phyloP scores from a whole-genome alignment of 352 stramenopile genomes.

The Aphanomyces cochlioides region DNA sequence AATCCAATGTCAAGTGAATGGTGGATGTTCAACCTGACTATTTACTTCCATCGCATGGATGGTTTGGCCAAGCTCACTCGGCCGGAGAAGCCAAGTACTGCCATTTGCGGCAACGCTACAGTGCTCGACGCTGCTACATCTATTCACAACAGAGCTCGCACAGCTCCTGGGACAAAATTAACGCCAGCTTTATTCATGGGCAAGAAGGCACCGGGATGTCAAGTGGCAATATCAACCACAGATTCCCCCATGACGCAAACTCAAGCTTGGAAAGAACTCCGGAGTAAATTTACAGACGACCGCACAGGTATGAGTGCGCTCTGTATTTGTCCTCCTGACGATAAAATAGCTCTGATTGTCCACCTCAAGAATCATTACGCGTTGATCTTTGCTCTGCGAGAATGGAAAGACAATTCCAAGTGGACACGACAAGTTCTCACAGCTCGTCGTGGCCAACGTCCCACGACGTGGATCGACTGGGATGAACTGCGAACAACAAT shows the following conservation, averaged over 20 bases:
- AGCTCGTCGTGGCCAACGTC: conserved; percentile 56
- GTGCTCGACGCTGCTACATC: conserved; percentile 40
- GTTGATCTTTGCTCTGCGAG: conserved; percentile 58
- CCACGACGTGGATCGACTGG: conserved; percentile 57
- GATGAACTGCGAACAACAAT: conserved; percentile 37
- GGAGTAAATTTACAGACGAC: conserved; percentile 28
- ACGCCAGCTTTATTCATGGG: conserved; percentile 36
- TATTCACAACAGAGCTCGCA: not conserved
- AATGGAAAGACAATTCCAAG: conserved; percentile 37
- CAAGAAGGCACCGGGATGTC: conserved; percentile 21
- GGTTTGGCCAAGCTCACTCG: conserved; percentile 47
- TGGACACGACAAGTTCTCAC: conserved; percentile 49
- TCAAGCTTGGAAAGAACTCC: conserved; percentile 33
- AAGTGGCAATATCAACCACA: not conserved
- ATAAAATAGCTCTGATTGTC: conserved; percentile 43
- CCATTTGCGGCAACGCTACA: conserved; percentile 60
- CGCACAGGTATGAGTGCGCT: conserved; percentile 7
- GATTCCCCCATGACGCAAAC: not conserved
- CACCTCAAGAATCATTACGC: conserved; percentile 83
- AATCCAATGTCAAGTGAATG: not conserved
- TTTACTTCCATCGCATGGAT: conserved; percentile 50
- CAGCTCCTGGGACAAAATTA: too few relatives aligned
- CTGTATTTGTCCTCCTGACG: not conserved
- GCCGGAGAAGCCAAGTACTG: conserved; percentile 52
- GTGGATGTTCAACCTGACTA: conserved; percentile 31